A percentile compares a stretch with the other conserved stretches of the same genome.
These are phyloP conservation scores for Sextonia rubra DNA, from an alignment of 164 flowering plant species.

Conservation along the genomic window DNA sequence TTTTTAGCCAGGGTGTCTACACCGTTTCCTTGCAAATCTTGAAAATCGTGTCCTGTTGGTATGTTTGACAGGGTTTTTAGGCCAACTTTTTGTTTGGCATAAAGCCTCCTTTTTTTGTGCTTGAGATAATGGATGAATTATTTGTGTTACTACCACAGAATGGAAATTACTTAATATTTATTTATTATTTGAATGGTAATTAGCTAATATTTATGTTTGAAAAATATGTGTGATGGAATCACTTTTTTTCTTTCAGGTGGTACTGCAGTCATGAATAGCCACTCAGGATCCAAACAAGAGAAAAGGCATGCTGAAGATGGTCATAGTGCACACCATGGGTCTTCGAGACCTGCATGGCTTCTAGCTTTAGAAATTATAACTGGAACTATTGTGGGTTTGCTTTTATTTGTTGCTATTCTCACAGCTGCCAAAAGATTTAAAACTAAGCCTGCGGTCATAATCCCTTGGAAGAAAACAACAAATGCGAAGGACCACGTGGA, in stretches of 20 bases:
- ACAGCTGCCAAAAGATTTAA: slow-evolving; percentile 55
- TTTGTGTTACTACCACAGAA: not conserved
- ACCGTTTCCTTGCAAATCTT: too few relatives aligned
- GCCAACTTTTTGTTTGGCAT: too few relatives aligned
- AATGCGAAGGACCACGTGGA: slow-evolving; percentile 50
- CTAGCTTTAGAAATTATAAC: slow-evolving; percentile 73
- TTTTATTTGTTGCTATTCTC: slow-evolving; percentile 44
- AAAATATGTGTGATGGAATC: not conserved
- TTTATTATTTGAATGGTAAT: too few relatives aligned
- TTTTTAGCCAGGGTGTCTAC: too few relatives aligned
- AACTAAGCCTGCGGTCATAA: slow-evolving; percentile 47
- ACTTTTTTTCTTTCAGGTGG: slow-evolving; percentile 25
- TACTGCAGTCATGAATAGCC: slow-evolving; percentile 33
- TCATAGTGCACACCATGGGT: slow-evolving; percentile 27
- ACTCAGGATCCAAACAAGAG: slow-evolving; percentile 26
- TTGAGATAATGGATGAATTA: not conserved
- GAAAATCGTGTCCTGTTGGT: too few relatives aligned
- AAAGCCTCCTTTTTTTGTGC: too few relatives aligned
- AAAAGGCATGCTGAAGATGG: slow-evolving; percentile 30
- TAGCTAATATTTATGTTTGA: not conserved
- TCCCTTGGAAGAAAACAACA: slow-evolving; percentile 77
- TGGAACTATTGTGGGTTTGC: slow-evolving; percentile 56
- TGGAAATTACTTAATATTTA: not conserved
- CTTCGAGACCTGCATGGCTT: slow-evolving; percentile 73
- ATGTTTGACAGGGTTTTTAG: too few relatives aligned